Evolutionary conservation across 1,284 basidiomycete species (phyloP).

Genomic region (Phenoliferia sp.): DNA sequence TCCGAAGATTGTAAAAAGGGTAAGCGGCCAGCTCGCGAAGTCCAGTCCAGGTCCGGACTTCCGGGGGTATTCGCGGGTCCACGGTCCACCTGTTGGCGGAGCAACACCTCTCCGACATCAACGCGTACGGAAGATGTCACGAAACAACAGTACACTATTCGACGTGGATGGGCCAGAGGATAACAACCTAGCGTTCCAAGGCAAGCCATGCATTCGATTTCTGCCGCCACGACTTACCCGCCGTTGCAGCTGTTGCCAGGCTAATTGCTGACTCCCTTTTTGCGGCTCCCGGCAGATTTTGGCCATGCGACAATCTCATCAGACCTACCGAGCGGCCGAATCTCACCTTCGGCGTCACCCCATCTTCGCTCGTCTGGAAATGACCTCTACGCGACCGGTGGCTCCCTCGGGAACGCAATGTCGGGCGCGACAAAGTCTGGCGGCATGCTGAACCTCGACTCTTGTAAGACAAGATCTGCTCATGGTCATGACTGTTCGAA

Average conservation of each 20-base stretch:
- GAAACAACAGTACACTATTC: background rate
- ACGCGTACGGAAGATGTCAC: no score
- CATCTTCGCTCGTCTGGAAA: conserved; percentile 7
- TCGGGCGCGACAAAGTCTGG: conserved; percentile 28
- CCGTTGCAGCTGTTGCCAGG: background rate
- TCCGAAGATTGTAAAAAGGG: no score
- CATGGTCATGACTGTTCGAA: background rate
- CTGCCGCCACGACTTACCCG: no score
- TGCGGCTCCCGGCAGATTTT: conserved; percentile 15
- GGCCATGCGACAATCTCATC: conserved; percentile 19
- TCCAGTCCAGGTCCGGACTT: no score
- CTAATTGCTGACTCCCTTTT: background rate
- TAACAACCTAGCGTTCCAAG: background rate
- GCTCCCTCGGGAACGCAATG: conserved; percentile 14
- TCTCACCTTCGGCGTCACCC: conserved; percentile 27
- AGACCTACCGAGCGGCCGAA: conserved; percentile 26
- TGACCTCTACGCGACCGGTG: conserved; percentile 22
- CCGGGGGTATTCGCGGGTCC: no score
- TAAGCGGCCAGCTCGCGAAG: no score
- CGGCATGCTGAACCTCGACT: conserved; percentile 30
- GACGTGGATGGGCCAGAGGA: background rate
- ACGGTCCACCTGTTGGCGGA: no score
- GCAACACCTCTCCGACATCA: no score
- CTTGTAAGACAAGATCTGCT: conserved; percentile 4
- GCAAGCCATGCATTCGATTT: background rate